Evolutionary conservation across 2,329 filamentous ascomycete species (phyloP).

Genomic region (Cladosporium oxysporum): DNA sequence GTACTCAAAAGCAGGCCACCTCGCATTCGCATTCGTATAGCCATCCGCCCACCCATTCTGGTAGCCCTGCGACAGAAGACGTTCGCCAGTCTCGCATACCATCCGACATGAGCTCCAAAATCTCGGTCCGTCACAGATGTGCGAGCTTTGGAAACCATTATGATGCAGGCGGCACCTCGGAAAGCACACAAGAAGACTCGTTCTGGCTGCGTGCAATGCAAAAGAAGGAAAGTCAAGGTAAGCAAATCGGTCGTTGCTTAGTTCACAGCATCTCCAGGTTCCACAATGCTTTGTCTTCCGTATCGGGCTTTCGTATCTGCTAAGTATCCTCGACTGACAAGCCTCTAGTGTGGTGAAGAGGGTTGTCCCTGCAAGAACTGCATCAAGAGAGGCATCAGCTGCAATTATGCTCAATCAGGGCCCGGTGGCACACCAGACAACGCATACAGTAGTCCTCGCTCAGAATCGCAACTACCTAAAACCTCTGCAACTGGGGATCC

Average conservation of each 20-base stretch:
- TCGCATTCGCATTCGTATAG: background rate
- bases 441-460: background rate
- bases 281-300: background rate
- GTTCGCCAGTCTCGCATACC: background rate
- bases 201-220: slow-evolving; percentile 12
- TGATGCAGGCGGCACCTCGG: background rate
- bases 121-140: background rate
- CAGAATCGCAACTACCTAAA: background rate
- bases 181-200: slow-evolving; percentile 16
- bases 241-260: background rate
- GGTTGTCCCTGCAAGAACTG: slow-evolving; percentile 13
- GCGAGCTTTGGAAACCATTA: background rate
- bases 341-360: background rate
- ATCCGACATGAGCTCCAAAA: background rate
- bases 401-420: background rate
- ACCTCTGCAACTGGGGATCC: background rate
- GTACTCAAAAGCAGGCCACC: background rate
- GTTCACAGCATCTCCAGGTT: background rate
- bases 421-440: background rate
- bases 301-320: background rate
- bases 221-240: slow-evolving; percentile 11
- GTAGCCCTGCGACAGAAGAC: background rate
- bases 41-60: background rate
- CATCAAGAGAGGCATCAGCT: slow-evolving; percentile 4
- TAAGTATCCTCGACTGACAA: background rate